Percentiles rank a stretch among this genome's conserved stretches.
These are phyloP conservation scores for Basidiobolus meristosporus DNA, from an alignment of 371 early-diverging fungal species.

Conservation along the genomic window DNA sequence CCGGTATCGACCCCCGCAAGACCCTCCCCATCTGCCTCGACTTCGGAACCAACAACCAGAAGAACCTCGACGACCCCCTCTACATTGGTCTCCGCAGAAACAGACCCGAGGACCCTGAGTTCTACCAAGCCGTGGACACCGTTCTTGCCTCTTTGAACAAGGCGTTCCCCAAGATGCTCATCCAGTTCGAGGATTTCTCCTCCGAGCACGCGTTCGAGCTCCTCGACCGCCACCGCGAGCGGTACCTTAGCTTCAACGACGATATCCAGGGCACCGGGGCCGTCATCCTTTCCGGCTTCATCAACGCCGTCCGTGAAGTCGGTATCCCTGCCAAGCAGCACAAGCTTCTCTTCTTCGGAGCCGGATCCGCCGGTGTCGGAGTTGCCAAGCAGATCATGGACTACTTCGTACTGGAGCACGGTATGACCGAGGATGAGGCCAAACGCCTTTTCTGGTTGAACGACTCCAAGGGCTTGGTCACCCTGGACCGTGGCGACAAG, in stretches of 20 bases:
- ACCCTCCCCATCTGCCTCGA: conserved; percentile 78
- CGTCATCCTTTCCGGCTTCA: conserved; percentile 77
- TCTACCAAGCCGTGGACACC: conserved; percentile 59
- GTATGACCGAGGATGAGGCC: conserved; percentile 47
- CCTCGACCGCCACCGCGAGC: conserved; percentile 37
- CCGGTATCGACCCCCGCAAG: conserved; percentile 70
- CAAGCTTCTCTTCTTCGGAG: conserved; percentile 74
- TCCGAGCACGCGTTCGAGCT: conserved; percentile 72
- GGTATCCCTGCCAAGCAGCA: conserved; percentile 43
- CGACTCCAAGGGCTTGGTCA: conserved; percentile 71
- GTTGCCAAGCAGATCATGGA: conserved; percentile 67
- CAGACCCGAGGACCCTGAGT: conserved; percentile 47
- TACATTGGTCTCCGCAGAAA: conserved; percentile 61
- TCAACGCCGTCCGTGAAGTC: conserved; percentile 56
- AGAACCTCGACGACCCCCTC: conserved; percentile 56
- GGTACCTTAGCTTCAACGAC: conserved; percentile 55
- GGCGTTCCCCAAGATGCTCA: conserved; percentile 53
- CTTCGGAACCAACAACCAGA: conserved; percentile 71
- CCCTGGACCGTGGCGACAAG: conserved; percentile 65
- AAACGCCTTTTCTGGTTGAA: conserved; percentile 61
- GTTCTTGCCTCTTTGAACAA: conserved; percentile 43
- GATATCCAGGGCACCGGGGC: too few relatives aligned
- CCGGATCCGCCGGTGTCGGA: conserved; percentile 77
- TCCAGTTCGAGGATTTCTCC: conserved; percentile 88
- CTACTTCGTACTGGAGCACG: conserved; percentile 45